Evolutionary conservation across 139 green algal species (phyloP).

Genomic region (Volvox africanus): DNA sequence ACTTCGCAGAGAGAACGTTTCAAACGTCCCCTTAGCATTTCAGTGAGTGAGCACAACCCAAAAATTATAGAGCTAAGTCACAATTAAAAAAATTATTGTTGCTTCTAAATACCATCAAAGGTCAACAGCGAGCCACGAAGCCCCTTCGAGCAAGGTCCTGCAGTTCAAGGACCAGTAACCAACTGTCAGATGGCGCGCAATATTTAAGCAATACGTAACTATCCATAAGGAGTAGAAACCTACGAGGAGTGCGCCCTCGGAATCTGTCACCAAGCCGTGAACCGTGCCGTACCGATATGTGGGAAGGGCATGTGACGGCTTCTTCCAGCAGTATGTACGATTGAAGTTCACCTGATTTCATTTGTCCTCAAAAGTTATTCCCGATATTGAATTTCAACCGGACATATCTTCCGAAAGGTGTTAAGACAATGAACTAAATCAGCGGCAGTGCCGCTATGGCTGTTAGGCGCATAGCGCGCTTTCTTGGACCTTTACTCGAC

Average conservation of each 20-base stretch:
- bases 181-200: no score
- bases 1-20: neutral
- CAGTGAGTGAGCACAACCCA: neutral
- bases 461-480: conserved; percentile 20
- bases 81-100: neutral
- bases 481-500: conserved; percentile 17
- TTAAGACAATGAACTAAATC: conserved; percentile 15
- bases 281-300: no score
- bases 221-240: no score
- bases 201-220: no score
- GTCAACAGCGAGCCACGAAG: neutral
- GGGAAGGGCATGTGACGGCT: no score
- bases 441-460: neutral
- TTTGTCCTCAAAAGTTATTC: no score
- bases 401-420: neutral
- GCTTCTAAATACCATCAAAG: neutral
- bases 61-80: neutral
- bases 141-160: conserved; percentile 4
- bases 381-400: neutral
- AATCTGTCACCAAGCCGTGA: no score
- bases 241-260: no score
- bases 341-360: no score
- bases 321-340: no score
- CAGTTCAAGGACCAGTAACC: neutral
- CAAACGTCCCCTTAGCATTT: neutral